phyloP scores from a whole-genome alignment of 1,284 basidiomycete genomes.

The Thecaphora thlaspeos region DNA sequence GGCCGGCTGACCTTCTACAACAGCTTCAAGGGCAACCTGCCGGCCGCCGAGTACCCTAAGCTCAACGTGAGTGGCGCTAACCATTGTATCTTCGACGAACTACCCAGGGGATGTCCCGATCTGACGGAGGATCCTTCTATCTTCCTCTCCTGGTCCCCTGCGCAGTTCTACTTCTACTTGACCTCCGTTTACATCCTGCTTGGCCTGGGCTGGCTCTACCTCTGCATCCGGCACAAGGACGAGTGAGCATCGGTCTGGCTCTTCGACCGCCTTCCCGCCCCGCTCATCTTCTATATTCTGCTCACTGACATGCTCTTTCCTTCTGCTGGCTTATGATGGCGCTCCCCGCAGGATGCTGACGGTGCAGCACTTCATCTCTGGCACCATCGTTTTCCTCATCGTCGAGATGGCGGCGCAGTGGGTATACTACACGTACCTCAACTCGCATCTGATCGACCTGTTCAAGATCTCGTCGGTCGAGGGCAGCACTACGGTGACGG shows the following conservation, averaged over 20 bases:
- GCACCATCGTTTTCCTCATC: constrained; percentile 79
- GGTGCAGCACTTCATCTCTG: constrained; percentile 85
- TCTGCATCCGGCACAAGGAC: constrained; percentile 77
- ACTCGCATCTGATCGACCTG: constrained; percentile 48
- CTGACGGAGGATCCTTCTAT: no score
- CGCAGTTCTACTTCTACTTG: constrained; percentile 82
- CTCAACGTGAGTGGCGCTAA: constrained; percentile 69
- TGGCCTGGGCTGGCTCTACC: constrained; percentile 74
- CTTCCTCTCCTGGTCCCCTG: no score
- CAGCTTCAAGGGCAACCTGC: constrained; percentile 80
- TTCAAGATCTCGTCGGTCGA: constrained; percentile 39
- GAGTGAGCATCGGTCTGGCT: constrained; percentile 64
- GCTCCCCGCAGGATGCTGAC: constrained; percentile 34
- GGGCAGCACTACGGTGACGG: constrained; percentile 33
- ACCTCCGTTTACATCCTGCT: constrained; percentile 73
- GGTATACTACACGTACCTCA: constrained; percentile 49
- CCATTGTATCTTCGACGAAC: no score
- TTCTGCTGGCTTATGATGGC: no score
- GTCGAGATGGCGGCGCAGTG: constrained; percentile 81
- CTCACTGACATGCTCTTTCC: no score
- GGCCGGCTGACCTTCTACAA: constrained; percentile 85
- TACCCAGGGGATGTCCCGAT: no score
- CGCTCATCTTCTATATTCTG: neutral
- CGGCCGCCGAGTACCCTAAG: constrained; percentile 97
- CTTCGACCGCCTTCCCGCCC: neutral